Evolutionary conservation across 1,284 basidiomycete genomes (phyloP), one percentile per base, ranked within the genome.

Genomic region (Xanthoconium separans): DNA sequence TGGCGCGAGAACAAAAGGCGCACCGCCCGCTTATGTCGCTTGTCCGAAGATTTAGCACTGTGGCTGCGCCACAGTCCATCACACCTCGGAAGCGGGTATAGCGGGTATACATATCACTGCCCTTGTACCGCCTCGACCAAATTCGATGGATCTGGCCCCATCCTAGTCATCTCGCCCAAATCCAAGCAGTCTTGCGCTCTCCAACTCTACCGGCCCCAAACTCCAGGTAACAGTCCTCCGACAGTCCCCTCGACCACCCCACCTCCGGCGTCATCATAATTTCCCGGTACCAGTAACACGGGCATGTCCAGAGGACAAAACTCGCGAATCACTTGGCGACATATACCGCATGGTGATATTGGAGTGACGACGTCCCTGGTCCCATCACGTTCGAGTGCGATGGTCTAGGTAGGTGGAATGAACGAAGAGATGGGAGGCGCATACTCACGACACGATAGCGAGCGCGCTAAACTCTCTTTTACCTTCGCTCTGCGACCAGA

Each of bases 271-370:
- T 22, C 31, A 5, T 18, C 29, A 65, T 93, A 93, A 55, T 85
- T 79, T 2, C 81, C 79, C 0, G 88, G 85, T 6, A 93, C 79
- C 53, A 96, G 83, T 36, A 90, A 76, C 49, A 97, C 80, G 0
- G 92, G 91, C 76, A 89, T 89, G 37, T 84, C 71, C 24, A 83
- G 79, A 7, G 81, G 68, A 65, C 91, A 93, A 69, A 97, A 97
- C 70, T 98, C 95, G 51, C 92, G 85, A 50, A 97, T 82, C 51
- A 95, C 81, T 69, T 98, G 95, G 8, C 94, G 85, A 65, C 95
- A 98, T 58, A 96, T 85, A 15, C 95, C 95, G 67, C 95, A 98
- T 0, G 93, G 93, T 0, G 91, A 89, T 45, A 87, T 77, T 0
- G 86, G 69, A 0, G 79, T 74, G 1, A 78, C 66, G 11, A 93